Base-by-base conservation (phyloP, 2,329 filamentous ascomycete genomes). In the Falciphora oryzae region DNA sequence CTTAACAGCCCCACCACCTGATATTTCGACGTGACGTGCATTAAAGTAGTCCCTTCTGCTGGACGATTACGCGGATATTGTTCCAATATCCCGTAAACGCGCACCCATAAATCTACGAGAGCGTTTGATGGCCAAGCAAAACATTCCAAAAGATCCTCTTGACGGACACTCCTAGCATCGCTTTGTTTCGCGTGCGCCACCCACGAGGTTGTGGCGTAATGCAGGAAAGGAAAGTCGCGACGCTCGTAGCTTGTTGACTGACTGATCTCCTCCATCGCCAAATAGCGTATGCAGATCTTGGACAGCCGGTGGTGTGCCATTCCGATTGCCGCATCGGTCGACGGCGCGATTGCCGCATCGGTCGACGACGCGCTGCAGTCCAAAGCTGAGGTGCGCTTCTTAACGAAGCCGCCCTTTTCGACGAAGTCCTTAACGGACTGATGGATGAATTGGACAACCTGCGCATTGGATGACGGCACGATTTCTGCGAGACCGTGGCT, bases 371-470 rank as follows among this genome's bases (percentile, higher is more conserved):
- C 8, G 27, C n/a, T 25, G 56, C 56, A 27, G 56, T 59, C 27
- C 27, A 29, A n/a, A 31, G 11, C 27, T 13, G 58, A 31, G 2
- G n/a, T n/a, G n/a, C n/a, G n/a, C n/a, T n/a, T n/a, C n/a, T n/a
- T n/a, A n/a, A n/a, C n/a, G n/a, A n/a, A 59, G 58, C n/a, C n/a
- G 18, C 72, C 72, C 13, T 67, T 68, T 4, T 68, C 59, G 29
- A 73, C 10, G 53, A 76, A 73, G 63, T 76, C 74, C 53, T 73
- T 73, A 56, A 73, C 72, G 4, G 74, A 71, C 63, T 75, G 71
- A 38, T 76, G 74, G 50, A 76, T 75, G 62, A 76, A 74, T 56
- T 76, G 74, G 2, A 74, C 70, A 44, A 69, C 56, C 22, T 1
- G 56, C n/a, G 1, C 65, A 32, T 10, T n/a, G 7, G 64, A 62